Evolutionary conservation across 139 green algal genomes (phyloP).

Genomic region (Chlamydomonas incerta): DNA sequence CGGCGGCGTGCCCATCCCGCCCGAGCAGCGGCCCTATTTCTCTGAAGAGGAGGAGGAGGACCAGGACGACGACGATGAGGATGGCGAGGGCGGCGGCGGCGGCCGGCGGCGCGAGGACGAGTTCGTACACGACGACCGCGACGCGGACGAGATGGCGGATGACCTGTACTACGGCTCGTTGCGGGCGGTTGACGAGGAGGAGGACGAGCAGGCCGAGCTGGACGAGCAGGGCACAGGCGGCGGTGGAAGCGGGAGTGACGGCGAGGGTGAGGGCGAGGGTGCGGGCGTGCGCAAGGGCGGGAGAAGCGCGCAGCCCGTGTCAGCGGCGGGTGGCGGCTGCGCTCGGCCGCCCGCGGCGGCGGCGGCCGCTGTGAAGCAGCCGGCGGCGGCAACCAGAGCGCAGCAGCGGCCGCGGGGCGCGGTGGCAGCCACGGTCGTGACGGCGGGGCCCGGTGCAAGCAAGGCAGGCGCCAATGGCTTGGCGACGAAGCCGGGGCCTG

Average conservation of each 20-base stretch:
- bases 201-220: slow-evolving; percentile 18
- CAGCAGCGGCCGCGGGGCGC: no score
- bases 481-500: no score
- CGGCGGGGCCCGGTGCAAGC: no score
- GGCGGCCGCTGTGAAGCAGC: no score
- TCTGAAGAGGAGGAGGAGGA: slow-evolving; percentile 23
- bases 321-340: no score
- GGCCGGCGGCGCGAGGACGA: not conserved
- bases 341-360: no score
- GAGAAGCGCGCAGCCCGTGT: no score
- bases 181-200: slow-evolving; percentile 7
- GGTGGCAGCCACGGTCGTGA: not conserved
- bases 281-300: not conserved
- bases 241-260: not conserved
- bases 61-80: not conserved
- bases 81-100: not conserved
- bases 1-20: slow-evolving; percentile 37
- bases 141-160: slow-evolving; percentile 33
- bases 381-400: no score
- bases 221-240: not conserved
- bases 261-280: no score
- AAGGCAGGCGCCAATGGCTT: no score
- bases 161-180: slow-evolving; percentile 31
- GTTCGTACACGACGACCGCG: slow-evolving; percentile 17
- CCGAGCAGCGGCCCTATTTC: slow-evolving; percentile 28